Percentiles rank a stretch among this genome's conserved stretches.
Conservation (phyloP, 2,329 filamentous ascomycete genomes). For the Dichotomopilus funicola region DNA sequence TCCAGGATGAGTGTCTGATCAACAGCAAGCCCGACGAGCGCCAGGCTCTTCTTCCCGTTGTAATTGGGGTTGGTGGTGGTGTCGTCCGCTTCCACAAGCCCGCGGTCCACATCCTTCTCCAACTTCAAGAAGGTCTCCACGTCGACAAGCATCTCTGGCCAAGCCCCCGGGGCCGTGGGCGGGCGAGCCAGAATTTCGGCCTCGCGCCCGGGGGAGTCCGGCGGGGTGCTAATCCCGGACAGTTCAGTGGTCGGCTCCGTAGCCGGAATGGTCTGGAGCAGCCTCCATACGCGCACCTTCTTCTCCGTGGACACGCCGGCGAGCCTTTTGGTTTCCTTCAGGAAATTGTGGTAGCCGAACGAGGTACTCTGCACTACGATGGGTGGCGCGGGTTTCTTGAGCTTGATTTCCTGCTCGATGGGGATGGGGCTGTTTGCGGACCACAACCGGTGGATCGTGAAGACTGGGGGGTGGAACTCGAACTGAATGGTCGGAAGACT, state of each 20-base stretch:
- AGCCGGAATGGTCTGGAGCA: slow-evolving; percentile 43
- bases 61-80: slow-evolving; percentile 67
- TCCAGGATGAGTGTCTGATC: slow-evolving; percentile 79
- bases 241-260: slow-evolving; percentile 32
- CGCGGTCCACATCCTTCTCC: slow-evolving; percentile 56
- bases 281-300: slow-evolving; percentile 72
- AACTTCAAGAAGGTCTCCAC: slow-evolving; percentile 57
- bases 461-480: slow-evolving; percentile 78
- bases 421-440: slow-evolving; percentile 51
- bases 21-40: slow-evolving; percentile 59
- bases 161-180: slow-evolving; percentile 26
- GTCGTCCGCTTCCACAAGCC: slow-evolving; percentile 59
- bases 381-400: slow-evolving; percentile 54
- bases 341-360: slow-evolving; percentile 64
- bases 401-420: slow-evolving; percentile 53
- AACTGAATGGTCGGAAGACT: slow-evolving; percentile 62
- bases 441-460: slow-evolving; percentile 76
- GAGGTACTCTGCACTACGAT: slow-evolving; percentile 65
- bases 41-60: slow-evolving; percentile 65
- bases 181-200: slow-evolving; percentile 12
- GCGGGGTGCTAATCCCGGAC: slow-evolving; percentile 35
- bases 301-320: slow-evolving; percentile 60
- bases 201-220: slow-evolving; percentile 22
- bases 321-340: slow-evolving; percentile 64
- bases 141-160: slow-evolving; percentile 51